These are phyloP conservation scores for Brettanomyces bruxellensis DNA, from an alignment of 805 yeast genomes.

Conservation along the genomic window DNA sequence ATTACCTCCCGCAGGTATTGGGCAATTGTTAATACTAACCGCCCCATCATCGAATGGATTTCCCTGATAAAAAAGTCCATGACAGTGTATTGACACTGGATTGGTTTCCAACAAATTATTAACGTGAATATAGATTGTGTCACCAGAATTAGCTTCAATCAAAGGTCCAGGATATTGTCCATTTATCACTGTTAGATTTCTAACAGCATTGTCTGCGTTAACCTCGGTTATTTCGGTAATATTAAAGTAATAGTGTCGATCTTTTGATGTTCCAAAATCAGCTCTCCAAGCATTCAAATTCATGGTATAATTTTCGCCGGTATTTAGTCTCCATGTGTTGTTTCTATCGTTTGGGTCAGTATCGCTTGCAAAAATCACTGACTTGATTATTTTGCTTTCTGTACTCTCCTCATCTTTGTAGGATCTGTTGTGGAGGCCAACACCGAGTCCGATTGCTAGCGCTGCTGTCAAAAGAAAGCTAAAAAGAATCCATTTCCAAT, in stretches of 20 bases:
- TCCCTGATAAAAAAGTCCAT: constrained; percentile 14
- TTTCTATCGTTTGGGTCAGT: constrained; percentile 19
- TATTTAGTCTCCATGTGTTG: constrained; percentile 7
- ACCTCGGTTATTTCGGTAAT: constrained; percentile 1
- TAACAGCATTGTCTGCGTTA: neutral
- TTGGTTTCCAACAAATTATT: constrained; percentile 8
- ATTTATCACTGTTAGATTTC: constrained; percentile 14
- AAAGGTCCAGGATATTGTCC: constrained; percentile 17
- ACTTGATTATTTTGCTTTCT: too few relatives aligned
- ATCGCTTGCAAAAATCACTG: neutral
- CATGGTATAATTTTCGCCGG: constrained; percentile 8
- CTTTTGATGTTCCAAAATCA: constrained; percentile 4
- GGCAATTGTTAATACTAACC: constrained; percentile 13
- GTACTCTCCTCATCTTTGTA: neutral
- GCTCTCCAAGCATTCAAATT: constrained; percentile 6
- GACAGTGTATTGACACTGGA: constrained; percentile 15
- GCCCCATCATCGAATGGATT: constrained; percentile 17
- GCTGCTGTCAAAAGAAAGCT: constrained; percentile 21
- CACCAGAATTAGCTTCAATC: constrained; percentile 14
- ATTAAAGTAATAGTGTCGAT: constrained; percentile 10
- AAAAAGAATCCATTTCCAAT: too few relatives aligned
- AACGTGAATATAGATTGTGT: constrained; percentile 12
- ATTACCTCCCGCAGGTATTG: constrained; percentile 10
- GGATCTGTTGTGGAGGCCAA: constrained; percentile 14
- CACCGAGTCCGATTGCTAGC: too few relatives aligned